phyloP scores from a whole-genome alignment of 768 basidiomycete species.

The Hericium coralloides region DNA sequence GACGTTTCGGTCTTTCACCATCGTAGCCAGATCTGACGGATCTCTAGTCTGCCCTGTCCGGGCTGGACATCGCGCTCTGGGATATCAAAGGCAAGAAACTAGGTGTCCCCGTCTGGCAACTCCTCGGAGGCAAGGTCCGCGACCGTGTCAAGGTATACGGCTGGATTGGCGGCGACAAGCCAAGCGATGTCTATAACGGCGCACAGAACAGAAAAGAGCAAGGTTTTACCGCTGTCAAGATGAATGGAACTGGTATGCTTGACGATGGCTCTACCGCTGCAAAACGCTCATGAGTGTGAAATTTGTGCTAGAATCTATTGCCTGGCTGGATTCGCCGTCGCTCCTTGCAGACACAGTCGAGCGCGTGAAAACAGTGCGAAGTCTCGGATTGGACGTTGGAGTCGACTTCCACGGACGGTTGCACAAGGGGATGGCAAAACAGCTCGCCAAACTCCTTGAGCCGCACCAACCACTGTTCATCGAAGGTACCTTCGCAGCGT shows the following conservation, averaged over 20 bases:
- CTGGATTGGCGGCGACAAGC: conserved; percentile 44
- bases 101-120: conserved; percentile 45
- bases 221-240: conserved; percentile 32
- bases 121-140: conserved; percentile 63
- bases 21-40: not conserved
- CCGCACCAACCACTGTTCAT: conserved; percentile 55
- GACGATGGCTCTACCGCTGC: conserved; percentile 10
- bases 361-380: conserved; percentile 34
- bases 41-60: conserved; percentile 41
- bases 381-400: conserved; percentile 53
- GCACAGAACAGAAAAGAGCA: conserved; percentile 45
- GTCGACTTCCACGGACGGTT: conserved; percentile 65
- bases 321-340: conserved; percentile 50
- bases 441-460: conserved; percentile 53
- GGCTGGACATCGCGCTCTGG: conserved; percentile 65
- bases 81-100: conserved; percentile 76
- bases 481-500: conserved; percentile 31
- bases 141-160: conserved; percentile 50
- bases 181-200: conserved; percentile 38
- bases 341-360: conserved; percentile 41
- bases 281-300: not conserved
- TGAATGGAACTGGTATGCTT: not conserved
- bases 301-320: conserved; percentile 8
- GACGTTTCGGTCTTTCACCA: not conserved
- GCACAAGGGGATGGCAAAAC: conserved; percentile 63